These are phyloP conservation scores for Moelleriella libera DNA, from an alignment of 2,329 filamentous ascomycete genomes.

Conservation along the genomic window DNA sequence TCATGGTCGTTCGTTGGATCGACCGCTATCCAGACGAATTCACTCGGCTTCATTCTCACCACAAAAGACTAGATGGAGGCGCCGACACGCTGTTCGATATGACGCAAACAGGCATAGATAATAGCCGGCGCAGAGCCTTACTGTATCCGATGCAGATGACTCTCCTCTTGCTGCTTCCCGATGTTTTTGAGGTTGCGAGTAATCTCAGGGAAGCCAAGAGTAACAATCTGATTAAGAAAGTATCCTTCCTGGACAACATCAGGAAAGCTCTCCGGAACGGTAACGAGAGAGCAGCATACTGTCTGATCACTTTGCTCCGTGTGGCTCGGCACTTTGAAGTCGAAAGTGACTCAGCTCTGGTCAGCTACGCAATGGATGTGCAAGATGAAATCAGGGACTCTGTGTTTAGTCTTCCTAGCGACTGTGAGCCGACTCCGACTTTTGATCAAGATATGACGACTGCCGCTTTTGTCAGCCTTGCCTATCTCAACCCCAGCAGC, in stretches of 20 bases:
- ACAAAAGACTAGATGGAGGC: constrained; percentile 48
- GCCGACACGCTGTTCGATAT: constrained; percentile 58
- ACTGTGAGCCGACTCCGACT: constrained; percentile 29
- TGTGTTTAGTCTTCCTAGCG: constrained; percentile 41
- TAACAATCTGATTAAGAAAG: constrained; percentile 49
- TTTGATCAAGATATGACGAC: constrained; percentile 54
- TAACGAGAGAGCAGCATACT: constrained; percentile 54
- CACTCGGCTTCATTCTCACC: constrained; percentile 44
- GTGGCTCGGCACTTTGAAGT: constrained; percentile 49
- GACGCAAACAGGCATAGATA: constrained; percentile 47
- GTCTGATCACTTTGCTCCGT: constrained; percentile 46
- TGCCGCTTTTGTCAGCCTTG: constrained; percentile 50
- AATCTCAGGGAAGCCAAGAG: constrained; percentile 51
- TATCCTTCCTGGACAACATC: constrained; percentile 48
- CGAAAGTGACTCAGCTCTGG: constrained; percentile 47
- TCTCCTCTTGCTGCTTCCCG: constrained; percentile 48
- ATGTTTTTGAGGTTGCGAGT: constrained; percentile 57
- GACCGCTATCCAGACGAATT: constrained; percentile 52
- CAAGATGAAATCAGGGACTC: constrained; percentile 55
- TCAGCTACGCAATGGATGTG: constrained; percentile 56
- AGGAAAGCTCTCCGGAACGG: constrained; percentile 49
- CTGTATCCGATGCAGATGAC: constrained; percentile 50
- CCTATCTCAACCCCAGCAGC: constrained; percentile 45
- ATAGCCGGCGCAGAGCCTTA: constrained; percentile 36
- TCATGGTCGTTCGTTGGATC: constrained; percentile 52